Evolutionary conservation across 768 basidiomycete species (phyloP), one percentile per base, ranked within the genome.

Genomic region (Termitomyces eurrhizus): DNA sequence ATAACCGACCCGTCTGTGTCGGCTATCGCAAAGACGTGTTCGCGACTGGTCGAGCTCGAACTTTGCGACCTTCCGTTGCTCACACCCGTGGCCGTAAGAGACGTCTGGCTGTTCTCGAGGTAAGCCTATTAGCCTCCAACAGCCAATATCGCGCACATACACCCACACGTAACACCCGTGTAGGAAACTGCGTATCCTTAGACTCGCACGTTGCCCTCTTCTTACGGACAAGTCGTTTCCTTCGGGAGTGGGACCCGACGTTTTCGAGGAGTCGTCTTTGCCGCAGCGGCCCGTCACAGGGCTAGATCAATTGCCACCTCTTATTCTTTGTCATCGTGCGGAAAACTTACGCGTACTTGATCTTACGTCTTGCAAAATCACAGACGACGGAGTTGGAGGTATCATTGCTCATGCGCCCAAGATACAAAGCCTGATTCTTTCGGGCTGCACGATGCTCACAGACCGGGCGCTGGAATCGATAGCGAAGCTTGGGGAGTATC

Each of bases 201-300:
- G 89, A 65, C 74, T 98, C 51, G 87, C 90, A 42, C 88, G 90
- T 56, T 97, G 93, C 71, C 72, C 81, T 32, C 77, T 85, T 14
- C 74, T 97, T 65, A 90, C 90, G 32, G 92, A 95, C 76, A 86
- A 81, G 65, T 86, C 86, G 1, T 91, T 95, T 71, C 93, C 93
- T 12, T 80, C 81, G 49, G 74, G 79, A 51, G 63, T 71, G 61
- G 70, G 67, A 33, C 65, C 66, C 26, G 68, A 72, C 16, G 53
- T 59, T 59, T 35, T 68, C 26, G 64, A 70, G 49, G 80, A 83
- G 62, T 83, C 85, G 68, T 83, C 83, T 18, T 70, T 84, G 46
- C 83, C 85, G 8, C 82, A 80, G 57, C 75, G 79, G 58, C 85
- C 85, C 13, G 73, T 74, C 59, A 85, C 84, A 24, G 86, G 84